phyloP scores from a whole-genome alignment of 495 filamentous ascomycete species.

The Arthonia radiata region DNA sequence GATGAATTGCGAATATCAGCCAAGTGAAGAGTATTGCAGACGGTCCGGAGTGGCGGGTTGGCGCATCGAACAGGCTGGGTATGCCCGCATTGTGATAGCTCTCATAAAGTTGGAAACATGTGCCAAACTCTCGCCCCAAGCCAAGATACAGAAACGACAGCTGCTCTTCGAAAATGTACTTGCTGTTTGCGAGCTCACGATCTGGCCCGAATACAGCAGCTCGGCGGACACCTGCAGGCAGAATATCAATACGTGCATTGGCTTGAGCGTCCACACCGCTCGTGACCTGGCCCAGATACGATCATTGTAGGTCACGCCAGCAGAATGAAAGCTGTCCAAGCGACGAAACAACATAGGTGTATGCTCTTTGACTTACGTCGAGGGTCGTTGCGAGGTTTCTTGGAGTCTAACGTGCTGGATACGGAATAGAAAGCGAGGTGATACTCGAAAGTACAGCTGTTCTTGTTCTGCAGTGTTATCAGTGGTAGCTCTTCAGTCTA shows the following conservation, averaged over 20 bases:
- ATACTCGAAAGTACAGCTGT: slow-evolving; percentile 3
- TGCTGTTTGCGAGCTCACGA: neutral
- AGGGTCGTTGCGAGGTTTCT: neutral
- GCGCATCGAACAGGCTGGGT: neutral
- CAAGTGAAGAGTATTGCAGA: slow-evolving; percentile 1
- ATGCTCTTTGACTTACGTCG: too few relatives aligned
- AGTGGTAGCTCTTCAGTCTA: too few relatives aligned
- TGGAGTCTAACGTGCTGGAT: neutral
- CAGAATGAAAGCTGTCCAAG: too few relatives aligned
- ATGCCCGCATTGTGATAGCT: slow-evolving; percentile 3
- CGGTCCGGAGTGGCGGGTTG: neutral
- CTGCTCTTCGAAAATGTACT: slow-evolving; percentile 2
- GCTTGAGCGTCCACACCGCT: too few relatives aligned
- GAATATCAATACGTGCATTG: too few relatives aligned
- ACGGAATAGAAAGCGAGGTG: slow-evolving; percentile 3
- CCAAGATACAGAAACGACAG: slow-evolving; percentile 2
- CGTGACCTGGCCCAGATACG: too few relatives aligned
- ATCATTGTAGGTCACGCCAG: too few relatives aligned
- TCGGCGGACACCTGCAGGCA: too few relatives aligned
- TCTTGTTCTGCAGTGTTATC: too few relatives aligned
- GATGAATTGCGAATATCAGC: slow-evolving; percentile 2
- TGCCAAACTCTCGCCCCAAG: slow-evolving; percentile 1
- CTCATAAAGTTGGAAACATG: slow-evolving; percentile 2
- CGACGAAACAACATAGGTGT: too few relatives aligned
- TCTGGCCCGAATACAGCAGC: slow-evolving; percentile 2